phyloP scores from a whole-genome alignment of 2,329 filamentous ascomycete genomes.

The Fusarium decemcellulare region DNA sequence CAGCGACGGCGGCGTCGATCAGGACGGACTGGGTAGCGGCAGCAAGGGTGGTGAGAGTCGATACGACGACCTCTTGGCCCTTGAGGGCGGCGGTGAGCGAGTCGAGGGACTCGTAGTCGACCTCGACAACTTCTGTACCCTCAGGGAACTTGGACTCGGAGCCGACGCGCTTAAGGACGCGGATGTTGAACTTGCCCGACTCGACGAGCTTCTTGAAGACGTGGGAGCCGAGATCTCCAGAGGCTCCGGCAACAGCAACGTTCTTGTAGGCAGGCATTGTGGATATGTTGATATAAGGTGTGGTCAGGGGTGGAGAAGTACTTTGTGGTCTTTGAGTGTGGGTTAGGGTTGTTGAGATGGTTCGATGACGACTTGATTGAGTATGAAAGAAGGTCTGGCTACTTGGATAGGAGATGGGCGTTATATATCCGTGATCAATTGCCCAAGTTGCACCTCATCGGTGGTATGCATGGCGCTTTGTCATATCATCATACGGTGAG shows the following conservation, averaged over 20 bases:
- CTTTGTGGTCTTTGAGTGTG: not conserved
- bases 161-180: slow-evolving; percentile 53
- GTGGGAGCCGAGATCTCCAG: slow-evolving; percentile 52
- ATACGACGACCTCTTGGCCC: slow-evolving; percentile 70
- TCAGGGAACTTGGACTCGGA: slow-evolving; percentile 56
- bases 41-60: slow-evolving; percentile 51
- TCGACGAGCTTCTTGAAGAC: slow-evolving; percentile 50
- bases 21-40: slow-evolving; percentile 58
- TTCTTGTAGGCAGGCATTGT: slow-evolving; percentile 54
- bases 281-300: not conserved
- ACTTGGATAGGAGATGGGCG: not conserved
- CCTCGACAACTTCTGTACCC: slow-evolving; percentile 49
- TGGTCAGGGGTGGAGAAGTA: not conserved
- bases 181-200: slow-evolving; percentile 53
- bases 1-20: slow-evolving; percentile 70
- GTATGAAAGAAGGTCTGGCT: not conserved
- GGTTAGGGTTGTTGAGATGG: not conserved
- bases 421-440: slow-evolving; percentile 7
- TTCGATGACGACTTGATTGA: slow-evolving; percentile 1
- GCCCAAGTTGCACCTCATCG: not conserved
- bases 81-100: slow-evolving; percentile 66
- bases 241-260: slow-evolving; percentile 55
- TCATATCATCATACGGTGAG: slow-evolving; percentile 1
- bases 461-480: not conserved
- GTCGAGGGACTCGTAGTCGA: slow-evolving; percentile 58